Conservation (phyloP, 345 rosid species). For the Eucalyptus regnans region DNA sequence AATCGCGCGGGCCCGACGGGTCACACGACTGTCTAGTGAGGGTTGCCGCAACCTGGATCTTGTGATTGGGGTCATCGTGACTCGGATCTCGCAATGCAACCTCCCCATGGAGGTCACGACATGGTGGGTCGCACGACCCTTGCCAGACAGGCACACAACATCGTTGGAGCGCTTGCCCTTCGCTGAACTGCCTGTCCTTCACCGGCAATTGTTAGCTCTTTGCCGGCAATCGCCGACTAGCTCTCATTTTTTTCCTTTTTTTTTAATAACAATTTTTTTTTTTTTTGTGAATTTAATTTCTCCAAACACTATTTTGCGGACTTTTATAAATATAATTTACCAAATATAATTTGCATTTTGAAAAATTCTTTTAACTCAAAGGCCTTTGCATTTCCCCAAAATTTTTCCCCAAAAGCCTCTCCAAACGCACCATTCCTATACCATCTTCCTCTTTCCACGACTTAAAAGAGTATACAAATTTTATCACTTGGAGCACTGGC, state of each 20-base stretch:
- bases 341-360: too few relatives aligned
- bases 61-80: fast-evolving
- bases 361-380: too few relatives aligned
- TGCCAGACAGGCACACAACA: fast-evolving
- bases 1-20: too few relatives aligned
- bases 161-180: too few relatives aligned
- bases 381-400: too few relatives aligned
- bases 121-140: fast-evolving
- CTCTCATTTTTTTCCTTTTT: fast-evolving
- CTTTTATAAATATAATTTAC: too few relatives aligned
- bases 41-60: fast-evolving
- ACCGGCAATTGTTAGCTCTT: fast-evolving
- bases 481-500: not conserved
- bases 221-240: fast-evolving
- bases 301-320: too few relatives aligned
- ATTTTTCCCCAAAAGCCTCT: too few relatives aligned
- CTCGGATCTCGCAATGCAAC: too few relatives aligned
- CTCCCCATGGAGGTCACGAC: too few relatives aligned
- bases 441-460: not conserved
- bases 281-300: too few relatives aligned
- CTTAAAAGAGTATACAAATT: not conserved
- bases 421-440: not conserved
- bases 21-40: too few relatives aligned
- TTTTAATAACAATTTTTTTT: fast-evolving
- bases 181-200: fast-evolving